Percentiles rank a stretch among this genome's conserved stretches.
phyloP scores from a whole-genome alignment of 305 asterid genomes.

The Solanum hybrid region DNA sequence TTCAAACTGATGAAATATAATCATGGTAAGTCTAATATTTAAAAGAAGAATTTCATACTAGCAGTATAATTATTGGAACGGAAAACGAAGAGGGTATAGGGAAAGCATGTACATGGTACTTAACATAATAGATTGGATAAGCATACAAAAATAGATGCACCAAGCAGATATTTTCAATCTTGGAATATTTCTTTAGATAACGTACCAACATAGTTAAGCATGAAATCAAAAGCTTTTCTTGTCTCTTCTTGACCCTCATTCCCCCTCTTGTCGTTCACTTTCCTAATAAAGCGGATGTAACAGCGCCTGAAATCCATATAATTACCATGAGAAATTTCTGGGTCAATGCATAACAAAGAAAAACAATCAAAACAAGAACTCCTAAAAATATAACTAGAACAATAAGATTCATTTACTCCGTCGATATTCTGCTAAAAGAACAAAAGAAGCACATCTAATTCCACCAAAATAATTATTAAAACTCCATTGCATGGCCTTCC shows the following conservation, averaged over 20 bases:
- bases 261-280: constrained; percentile 79
- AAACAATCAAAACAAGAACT: neutral
- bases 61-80: neutral
- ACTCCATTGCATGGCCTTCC: neutral
- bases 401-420: neutral
- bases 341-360: neutral
- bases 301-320: constrained; percentile 58
- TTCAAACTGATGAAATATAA: neutral
- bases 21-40: neutral
- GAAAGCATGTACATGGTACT: neutral
- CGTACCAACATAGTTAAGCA: constrained; percentile 80
- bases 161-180: neutral
- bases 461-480: neutral
- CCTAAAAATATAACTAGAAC: neutral
- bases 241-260: constrained; percentile 89
- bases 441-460: neutral
- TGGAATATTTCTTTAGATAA: neutral
- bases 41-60: neutral
- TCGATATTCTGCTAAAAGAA: neutral
- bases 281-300: constrained; percentile 83
- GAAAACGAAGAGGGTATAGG: neutral
- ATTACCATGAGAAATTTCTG: neutral
- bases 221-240: constrained; percentile 87
- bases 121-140: neutral
- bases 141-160: neutral